Evolutionary conservation across 441 rosid genomes (phyloP).

Genomic region (Jatropha podagrica): DNA sequence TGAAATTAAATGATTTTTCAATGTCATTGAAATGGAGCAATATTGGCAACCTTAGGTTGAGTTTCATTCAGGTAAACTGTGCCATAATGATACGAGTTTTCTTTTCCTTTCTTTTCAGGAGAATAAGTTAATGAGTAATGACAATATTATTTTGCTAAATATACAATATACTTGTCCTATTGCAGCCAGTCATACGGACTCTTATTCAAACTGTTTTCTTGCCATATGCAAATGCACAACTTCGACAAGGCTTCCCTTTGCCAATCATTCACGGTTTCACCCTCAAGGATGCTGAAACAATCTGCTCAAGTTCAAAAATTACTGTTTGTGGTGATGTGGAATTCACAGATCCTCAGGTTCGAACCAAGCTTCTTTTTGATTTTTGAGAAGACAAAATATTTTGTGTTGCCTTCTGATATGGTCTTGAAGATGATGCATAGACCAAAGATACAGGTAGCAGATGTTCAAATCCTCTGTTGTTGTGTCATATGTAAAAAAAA

Average conservation of each 20-base stretch:
- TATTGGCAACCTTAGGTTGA: slow-evolving; percentile 72
- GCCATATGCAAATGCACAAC: slow-evolving; percentile 68
- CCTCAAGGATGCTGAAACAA: slow-evolving; percentile 56
- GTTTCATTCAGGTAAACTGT: slow-evolving; percentile 64
- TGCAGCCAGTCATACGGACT: slow-evolving; percentile 89
- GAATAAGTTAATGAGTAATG: neutral
- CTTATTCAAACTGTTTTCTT: slow-evolving; percentile 72
- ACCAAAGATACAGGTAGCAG: slow-evolving; percentile 1
- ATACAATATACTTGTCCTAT: neutral
- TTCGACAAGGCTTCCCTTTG: slow-evolving; percentile 72
- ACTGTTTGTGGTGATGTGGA: slow-evolving; percentile 65
- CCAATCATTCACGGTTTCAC: slow-evolving; percentile 91
- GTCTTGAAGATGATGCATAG: slow-evolving; percentile 14
- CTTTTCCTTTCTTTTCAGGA: neutral
- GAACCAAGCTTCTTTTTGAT: slow-evolving; percentile 6
- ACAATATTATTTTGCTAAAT: neutral
- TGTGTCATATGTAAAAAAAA: slow-evolving; percentile 8
- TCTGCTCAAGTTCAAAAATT: slow-evolving; percentile 50
- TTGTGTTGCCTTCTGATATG: neutral
- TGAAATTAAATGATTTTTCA: slow-evolving; percentile 63
- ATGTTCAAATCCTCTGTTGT: neutral
- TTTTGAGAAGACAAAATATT: neutral
- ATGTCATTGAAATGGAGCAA: slow-evolving; percentile 86
- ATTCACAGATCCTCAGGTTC: slow-evolving; percentile 36
- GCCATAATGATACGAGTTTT: neutral